phyloP scores from a whole-genome alignment of 495 filamentous ascomycete species.

The Lichenothelia convexa region DNA sequence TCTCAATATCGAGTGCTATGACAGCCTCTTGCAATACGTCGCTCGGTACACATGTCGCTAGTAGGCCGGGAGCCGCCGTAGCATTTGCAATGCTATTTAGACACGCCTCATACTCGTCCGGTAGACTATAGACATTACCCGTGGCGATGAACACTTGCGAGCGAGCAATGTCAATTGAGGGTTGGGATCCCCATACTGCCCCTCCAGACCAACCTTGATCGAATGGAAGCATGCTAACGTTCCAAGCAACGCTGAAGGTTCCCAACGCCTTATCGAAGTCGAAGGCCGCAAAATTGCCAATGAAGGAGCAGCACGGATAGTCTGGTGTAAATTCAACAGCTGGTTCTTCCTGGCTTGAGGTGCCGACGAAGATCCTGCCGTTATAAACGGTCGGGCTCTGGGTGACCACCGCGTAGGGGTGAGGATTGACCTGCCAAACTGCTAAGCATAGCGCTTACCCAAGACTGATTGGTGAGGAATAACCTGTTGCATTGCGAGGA shows the following conservation, averaged over 20 bases:
- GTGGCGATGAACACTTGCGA: conserved; percentile 25
- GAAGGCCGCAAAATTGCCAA: conserved; percentile 2
- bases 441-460: background rate
- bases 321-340: background rate
- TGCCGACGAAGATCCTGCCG: conserved; percentile 3
- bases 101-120: conserved; percentile 11
- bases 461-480: background rate
- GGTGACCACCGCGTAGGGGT: conserved; percentile 3
- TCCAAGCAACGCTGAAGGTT: background rate
- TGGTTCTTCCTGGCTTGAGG: conserved; percentile 1
- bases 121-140: conserved; percentile 19
- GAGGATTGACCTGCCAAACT: conserved; percentile 1
- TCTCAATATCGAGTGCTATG: background rate
- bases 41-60: background rate
- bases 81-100: conserved; percentile 4
- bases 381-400: conserved; percentile 4
- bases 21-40: background rate
- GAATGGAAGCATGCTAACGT: background rate
- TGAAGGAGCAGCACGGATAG: conserved; percentile 4
- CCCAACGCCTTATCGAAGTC: background rate
- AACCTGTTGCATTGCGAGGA: background rate
- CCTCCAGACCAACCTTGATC: conserved; percentile 16
- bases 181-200: conserved; percentile 24
- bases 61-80: background rate
- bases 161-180: conserved; percentile 18